These are phyloP conservation scores for Boeremia lycopersici DNA, from an alignment of 2,329 filamentous ascomycete genomes.

Conservation along the genomic window DNA sequence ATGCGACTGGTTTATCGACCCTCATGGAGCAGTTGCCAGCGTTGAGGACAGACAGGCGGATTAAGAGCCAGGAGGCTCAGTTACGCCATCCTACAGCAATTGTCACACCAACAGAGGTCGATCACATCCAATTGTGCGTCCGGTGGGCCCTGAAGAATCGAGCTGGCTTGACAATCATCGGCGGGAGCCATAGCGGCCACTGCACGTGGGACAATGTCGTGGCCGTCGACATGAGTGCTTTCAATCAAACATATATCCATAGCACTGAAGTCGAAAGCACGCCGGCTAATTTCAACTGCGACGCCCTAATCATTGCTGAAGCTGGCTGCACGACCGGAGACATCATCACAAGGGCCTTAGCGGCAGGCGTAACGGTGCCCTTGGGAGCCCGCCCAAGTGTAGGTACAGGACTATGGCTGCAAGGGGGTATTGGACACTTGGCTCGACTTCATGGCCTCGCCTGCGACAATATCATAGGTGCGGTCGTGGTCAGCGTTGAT, in stretches of 20 bases:
- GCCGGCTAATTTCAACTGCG: slow-evolving; percentile 20
- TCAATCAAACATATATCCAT: slow-evolving; percentile 57
- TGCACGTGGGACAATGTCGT: slow-evolving; percentile 61
- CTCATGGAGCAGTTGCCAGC: slow-evolving; percentile 53
- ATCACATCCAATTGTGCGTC: slow-evolving; percentile 62
- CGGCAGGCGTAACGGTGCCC: slow-evolving; percentile 60
- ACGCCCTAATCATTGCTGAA: slow-evolving; percentile 5
- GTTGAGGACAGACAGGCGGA: slow-evolving; percentile 24
- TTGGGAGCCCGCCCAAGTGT: slow-evolving; percentile 67
- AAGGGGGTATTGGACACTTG: slow-evolving; percentile 69
- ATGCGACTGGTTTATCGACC: slow-evolving; percentile 24
- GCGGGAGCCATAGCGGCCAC: slow-evolving; percentile 66
- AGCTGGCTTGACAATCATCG: slow-evolving; percentile 57
- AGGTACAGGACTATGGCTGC: slow-evolving; percentile 67
- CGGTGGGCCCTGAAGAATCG: slow-evolving; percentile 60
- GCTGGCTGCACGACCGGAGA: slow-evolving; percentile 64
- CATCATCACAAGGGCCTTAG: slow-evolving; percentile 57
- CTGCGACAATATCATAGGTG: slow-evolving; percentile 66
- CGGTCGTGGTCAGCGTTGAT: slow-evolving; percentile 60
- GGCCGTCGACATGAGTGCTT: slow-evolving; percentile 64
- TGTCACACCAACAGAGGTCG: slow-evolving; percentile 54
- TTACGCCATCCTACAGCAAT: slow-evolving; percentile 53
- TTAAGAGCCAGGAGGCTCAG: slow-evolving; percentile 62
- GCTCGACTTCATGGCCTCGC: slow-evolving; percentile 61
- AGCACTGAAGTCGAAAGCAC: slow-evolving; percentile 24